Evolutionary conservation across 2,329 filamentous ascomycete species (phyloP).

Genomic region (Fusarium cicatricum): DNA sequence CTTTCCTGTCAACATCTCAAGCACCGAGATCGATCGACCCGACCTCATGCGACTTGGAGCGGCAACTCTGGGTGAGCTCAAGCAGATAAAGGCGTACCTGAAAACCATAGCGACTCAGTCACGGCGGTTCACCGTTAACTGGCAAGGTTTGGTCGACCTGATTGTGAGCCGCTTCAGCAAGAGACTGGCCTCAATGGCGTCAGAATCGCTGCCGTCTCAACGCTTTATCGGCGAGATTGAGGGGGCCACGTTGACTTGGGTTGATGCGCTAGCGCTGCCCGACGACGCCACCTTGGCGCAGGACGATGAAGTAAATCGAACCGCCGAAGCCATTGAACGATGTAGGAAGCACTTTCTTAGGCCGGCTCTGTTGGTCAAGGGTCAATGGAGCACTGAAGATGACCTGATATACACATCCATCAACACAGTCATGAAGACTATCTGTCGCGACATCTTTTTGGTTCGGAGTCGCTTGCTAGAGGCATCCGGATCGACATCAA

Average conservation of each 20-base stretch:
- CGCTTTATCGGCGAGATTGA: constrained; percentile 50
- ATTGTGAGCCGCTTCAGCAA: constrained; percentile 69
- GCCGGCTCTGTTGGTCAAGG: constrained; percentile 34
- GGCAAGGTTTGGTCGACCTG: constrained; percentile 73
- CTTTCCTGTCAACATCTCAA: constrained; percentile 60
- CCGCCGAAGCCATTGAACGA: constrained; percentile 50
- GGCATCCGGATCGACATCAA: constrained; percentile 14
- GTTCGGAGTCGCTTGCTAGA: constrained; percentile 33
- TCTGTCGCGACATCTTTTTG: constrained; percentile 49
- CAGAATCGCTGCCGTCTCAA: constrained; percentile 36
- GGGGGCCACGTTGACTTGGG: constrained; percentile 51
- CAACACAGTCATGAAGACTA: constrained; percentile 46
- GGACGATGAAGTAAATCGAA: constrained; percentile 44
- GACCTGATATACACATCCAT: constrained; percentile 55
- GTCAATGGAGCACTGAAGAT: constrained; percentile 52
- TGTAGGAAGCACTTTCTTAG: constrained; percentile 59
- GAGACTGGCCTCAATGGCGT: constrained; percentile 56
- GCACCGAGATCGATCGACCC: constrained; percentile 45
- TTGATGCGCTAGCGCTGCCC: constrained; percentile 49
- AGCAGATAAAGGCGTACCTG: constrained; percentile 54
- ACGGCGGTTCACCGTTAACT: constrained; percentile 56
- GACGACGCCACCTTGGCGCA: constrained; percentile 27
- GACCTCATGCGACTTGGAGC: constrained; percentile 47
- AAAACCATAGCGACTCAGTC: constrained; percentile 50
- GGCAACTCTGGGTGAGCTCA: constrained; percentile 44